Conservation (phyloP, 805 yeast species). For the Candida khao-thaluensis region DNA sequence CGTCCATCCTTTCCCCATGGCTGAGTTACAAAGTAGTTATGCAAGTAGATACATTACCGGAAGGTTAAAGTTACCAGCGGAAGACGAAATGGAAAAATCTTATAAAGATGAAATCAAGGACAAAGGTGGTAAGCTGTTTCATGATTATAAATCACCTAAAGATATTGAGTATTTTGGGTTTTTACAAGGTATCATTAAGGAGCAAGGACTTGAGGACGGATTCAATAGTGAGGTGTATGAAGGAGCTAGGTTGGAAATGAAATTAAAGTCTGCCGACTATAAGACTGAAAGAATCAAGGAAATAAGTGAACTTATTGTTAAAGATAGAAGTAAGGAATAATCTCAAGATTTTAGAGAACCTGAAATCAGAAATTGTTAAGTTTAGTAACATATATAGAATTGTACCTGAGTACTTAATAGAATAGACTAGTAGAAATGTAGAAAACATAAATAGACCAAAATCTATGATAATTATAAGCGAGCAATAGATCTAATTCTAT, state of each 20-base stretch:
- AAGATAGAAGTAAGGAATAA: background rate
- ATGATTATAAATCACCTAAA: conserved; percentile 47
- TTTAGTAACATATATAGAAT: no score
- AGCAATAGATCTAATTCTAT: no score
- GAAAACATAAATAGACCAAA: no score
- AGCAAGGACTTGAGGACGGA: conserved; percentile 9
- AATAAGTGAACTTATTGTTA: conserved; percentile 3
- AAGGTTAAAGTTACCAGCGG: conserved; percentile 39
- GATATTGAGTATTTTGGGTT: conserved; percentile 60
- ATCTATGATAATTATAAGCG: no score
- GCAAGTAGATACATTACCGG: conserved; percentile 44
- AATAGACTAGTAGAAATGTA: no score
- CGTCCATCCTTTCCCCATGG: conserved; percentile 49
- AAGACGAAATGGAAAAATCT: conserved; percentile 32
- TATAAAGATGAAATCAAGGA: conserved; percentile 27
- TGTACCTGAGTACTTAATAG: no score
- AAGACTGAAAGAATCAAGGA: conserved; percentile 13
- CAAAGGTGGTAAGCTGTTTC: conserved; percentile 25
- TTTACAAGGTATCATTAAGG: conserved; percentile 19
- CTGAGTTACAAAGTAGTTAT: conserved; percentile 48
- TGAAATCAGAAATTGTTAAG: no score
- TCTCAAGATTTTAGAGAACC: no score
- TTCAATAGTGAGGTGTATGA: conserved; percentile 15
- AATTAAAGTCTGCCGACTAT: conserved; percentile 8
- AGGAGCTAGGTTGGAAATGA: conserved; percentile 8